Evolutionary conservation across 257 asterid genomes (phyloP), one percentile per base, ranked within the genome.

Genomic region (Fraxinus cuspidata): DNA sequence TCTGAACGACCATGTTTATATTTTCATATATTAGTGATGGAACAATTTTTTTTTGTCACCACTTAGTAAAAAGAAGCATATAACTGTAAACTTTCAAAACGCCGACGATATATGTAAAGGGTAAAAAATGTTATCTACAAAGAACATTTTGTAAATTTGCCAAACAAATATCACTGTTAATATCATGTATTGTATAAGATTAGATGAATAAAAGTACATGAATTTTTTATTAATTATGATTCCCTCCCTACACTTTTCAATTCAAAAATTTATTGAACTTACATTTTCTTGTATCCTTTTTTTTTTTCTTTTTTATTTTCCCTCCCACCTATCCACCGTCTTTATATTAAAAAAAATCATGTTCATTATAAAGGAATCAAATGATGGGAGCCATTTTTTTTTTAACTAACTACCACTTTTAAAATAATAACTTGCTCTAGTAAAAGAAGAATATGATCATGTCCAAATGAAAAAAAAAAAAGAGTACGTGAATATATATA

Each of bases 311-410:
- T 64, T 7, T 23, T 31, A 31, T 51, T 49, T 49, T 21, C 25
- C 28, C 1, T 1, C 21, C 5, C 4, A 58, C 5, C 29, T n/a
- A 58, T 13, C 31, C 2, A n/a, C 18, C n/a, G 2, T 32, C 37
- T 73, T 65, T 32, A 35, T 29, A 37, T 73, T 77, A 21, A 37
- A 51, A 51, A 71, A 47, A 31, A 65, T 23, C 37, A 64, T 47
- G 34, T 58, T 29, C 8, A 40, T 34, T 65, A 5, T 11, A 49
- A 66, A 12, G 75, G 82, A 73, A 79, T 79, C 74, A 73, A 73
- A 79, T 79, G 78, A 78, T 72, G 64, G 51, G 29, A 29, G 28
- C 70, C 3, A 1, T 29, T 29, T 29, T 2, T 29, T 29, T 29
- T 29, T 29, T 29, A 19, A 56, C 25, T 56, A 38, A 37, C 27